Base-by-base conservation (phyloP, 176 grass and related monocot species). In the Microstegium vimineum region DNA sequence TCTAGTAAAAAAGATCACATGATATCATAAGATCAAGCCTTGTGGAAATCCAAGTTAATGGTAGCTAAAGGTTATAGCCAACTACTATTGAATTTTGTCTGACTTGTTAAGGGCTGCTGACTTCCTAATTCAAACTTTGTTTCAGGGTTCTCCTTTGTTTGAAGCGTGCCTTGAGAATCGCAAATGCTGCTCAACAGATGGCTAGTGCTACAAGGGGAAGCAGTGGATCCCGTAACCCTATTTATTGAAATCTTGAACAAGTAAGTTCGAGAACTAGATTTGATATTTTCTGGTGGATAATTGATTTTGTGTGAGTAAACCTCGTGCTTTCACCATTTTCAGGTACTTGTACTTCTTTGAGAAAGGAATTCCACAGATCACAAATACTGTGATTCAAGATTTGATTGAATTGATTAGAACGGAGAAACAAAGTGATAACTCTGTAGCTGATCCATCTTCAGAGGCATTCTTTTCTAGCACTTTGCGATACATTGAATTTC, bases 221-320 rank as follows among this genome's bases (percentile, higher is more conserved):
- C 84, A 86, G 93, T 41, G 93, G 93, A 80, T 88, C 96, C 96
- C 16, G 87, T 92, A 15, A 86, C 87, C 15, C 81, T 99, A 38
- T 99, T 99, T 85, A 93, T 99, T 3, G 96, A 99, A 87, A 99
- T 99, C 66, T 89, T 99, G 83, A 99, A 99, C 91, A 99, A 95
- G 96, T 99, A 98, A 83, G 62, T 15, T 67, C n/a, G 1, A 79
- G 26, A 51, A 79, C 12, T 76, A 18, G 10, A 66, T 81, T 13
- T 87, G 23, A 16, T 86, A 11, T 74, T 90, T 22, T 62, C 41
- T 54, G 52, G 69, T 86, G 79, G 32, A 67, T 60, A 52, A 60
- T 54, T 12, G 14, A 26, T 66, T 77, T n/a, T 62, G 26, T 64
- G n/a, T 43, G 41, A 62, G 61, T 51, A 77, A 80, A 40, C 17